A percentile compares a stretch with the other conserved stretches of the same genome.
These are phyloP conservation scores for Cerrena zonata DNA, from an alignment of 1,284 basidiomycete genomes.

Conservation along the genomic window DNA sequence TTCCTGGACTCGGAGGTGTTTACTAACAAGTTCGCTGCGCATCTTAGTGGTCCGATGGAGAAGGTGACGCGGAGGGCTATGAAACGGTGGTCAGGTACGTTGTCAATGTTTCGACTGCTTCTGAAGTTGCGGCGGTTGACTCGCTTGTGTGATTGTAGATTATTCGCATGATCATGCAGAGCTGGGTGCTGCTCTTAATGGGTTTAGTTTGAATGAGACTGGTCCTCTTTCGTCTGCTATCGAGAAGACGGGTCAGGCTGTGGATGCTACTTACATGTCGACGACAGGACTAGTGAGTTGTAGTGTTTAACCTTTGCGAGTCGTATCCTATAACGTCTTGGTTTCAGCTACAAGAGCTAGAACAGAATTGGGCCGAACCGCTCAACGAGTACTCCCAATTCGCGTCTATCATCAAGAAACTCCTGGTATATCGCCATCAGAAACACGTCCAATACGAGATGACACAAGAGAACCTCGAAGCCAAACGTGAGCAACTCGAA, in stretches of 20 bases:
- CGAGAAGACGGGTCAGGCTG: slow-evolving; percentile 91
- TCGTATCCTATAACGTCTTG: slow-evolving; percentile 1
- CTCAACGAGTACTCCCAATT: slow-evolving; percentile 95
- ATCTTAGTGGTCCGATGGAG: slow-evolving; percentile 88
- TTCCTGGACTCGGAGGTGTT: slow-evolving; percentile 96
- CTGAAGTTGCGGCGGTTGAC: slow-evolving; percentile 1
- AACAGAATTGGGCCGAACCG: slow-evolving; percentile 92
- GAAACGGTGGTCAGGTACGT: slow-evolving; percentile 87
- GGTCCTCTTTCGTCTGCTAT: slow-evolving; percentile 71
- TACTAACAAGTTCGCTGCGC: slow-evolving; percentile 91
- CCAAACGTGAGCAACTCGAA: slow-evolving; percentile 81
- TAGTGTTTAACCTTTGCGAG: not conserved
- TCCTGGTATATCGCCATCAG: slow-evolving; percentile 92
- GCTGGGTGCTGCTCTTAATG: slow-evolving; percentile 91
- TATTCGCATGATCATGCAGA: slow-evolving; percentile 88
- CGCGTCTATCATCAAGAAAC: slow-evolving; percentile 86
- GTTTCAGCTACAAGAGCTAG: slow-evolving; percentile 78
- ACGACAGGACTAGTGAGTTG: slow-evolving; percentile 76
- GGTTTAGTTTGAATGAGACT: slow-evolving; percentile 85
- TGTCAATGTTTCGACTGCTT: not conserved
- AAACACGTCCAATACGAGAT: slow-evolving; percentile 98
- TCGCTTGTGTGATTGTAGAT: slow-evolving; percentile 42
- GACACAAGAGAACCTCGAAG: slow-evolving; percentile 86
- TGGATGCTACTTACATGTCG: slow-evolving; percentile 89
- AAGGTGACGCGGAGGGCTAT: slow-evolving; percentile 88